phyloP scores from a whole-genome alignment of 495 filamentous ascomycete genomes.

The Hypoxylon lenormandii region DNA sequence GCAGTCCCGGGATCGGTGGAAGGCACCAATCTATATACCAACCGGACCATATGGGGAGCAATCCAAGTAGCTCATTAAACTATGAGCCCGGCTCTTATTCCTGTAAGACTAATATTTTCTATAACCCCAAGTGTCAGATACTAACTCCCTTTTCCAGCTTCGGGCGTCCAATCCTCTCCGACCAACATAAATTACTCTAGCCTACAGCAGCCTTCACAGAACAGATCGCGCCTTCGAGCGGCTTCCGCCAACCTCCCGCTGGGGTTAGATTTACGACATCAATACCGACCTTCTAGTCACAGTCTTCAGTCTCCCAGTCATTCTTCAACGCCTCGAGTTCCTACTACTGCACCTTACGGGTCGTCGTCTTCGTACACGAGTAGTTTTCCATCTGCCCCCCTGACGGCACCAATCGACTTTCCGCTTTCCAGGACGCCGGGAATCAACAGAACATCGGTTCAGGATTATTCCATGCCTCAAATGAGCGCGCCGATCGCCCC shows the following conservation, averaged over 20 bases:
- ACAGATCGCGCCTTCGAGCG: conserved; percentile 60
- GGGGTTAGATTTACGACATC: conserved; percentile 61
- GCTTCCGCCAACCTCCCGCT: conserved; percentile 62
- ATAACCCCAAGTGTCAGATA: conserved; percentile 11
- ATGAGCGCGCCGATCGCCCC: conserved; percentile 68
- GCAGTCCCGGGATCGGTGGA: conserved; percentile 59
- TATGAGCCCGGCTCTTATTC: conserved; percentile 67
- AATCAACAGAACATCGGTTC: conserved; percentile 52
- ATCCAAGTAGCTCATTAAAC: conserved; percentile 54
- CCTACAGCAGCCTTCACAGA: conserved; percentile 58
- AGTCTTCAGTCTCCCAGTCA: conserved; percentile 57
- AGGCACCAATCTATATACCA: conserved; percentile 60
- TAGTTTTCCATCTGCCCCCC: conserved; percentile 65
- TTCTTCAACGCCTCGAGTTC: conserved; percentile 54
- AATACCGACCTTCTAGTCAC: conserved; percentile 60
- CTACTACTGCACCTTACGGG: conserved; percentile 57
- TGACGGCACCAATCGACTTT: conserved; percentile 67
- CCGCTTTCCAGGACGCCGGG: conserved; percentile 62
- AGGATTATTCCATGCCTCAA: conserved; percentile 67
- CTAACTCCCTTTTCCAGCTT: conserved; percentile 50
- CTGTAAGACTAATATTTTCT: conserved; percentile 54
- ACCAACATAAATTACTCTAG: conserved; percentile 61
- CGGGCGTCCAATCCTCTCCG: conserved; percentile 61
- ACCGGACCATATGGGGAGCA: conserved; percentile 54
- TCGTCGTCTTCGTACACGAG: conserved; percentile 61